Conservation (phyloP, 148 eudicot species). For the Chenopodium suecicum region DNA sequence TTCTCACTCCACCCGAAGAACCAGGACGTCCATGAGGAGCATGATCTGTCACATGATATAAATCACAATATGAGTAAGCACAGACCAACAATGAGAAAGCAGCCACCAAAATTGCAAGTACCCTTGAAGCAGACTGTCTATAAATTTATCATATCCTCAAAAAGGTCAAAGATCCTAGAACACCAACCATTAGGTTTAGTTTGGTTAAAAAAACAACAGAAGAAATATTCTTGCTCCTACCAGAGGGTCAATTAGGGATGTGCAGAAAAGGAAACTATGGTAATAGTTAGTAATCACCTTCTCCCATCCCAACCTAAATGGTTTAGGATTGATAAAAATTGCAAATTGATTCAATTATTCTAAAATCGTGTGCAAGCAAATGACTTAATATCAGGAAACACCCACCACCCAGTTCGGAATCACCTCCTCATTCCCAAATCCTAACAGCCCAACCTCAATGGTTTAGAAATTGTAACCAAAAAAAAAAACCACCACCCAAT, state of each 20-base stretch:
- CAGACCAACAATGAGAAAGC: neutral
- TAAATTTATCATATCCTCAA: too few species aligned
- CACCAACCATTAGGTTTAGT: neutral
- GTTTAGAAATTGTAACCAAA: too few species aligned
- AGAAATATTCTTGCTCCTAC: neutral
- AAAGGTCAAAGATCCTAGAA: neutral
- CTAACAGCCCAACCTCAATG: too few species aligned
- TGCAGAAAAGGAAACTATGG: neutral
- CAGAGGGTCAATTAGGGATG: neutral
- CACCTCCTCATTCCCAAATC: too few species aligned
- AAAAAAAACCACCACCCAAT: neutral
- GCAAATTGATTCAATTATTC: neutral
- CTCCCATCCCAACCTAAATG: neutral
- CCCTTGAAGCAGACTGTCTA: neutral
- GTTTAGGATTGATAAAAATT: neutral
- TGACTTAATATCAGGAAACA: neutral
- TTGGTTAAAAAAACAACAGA: neutral
- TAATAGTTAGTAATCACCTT: neutral
- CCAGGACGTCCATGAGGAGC: conserved; percentile 50
- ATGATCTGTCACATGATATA: conserved; percentile 38
- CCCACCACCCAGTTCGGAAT: neutral
- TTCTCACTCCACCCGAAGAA: conserved; percentile 50
- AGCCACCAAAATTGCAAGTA: neutral
- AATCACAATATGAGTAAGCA: conserved; percentile 10
- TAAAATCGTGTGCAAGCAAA: neutral